These are phyloP conservation scores for Petunia secreta DNA, from an alignment of 257 asterid genomes.

Conservation along the genomic window DNA sequence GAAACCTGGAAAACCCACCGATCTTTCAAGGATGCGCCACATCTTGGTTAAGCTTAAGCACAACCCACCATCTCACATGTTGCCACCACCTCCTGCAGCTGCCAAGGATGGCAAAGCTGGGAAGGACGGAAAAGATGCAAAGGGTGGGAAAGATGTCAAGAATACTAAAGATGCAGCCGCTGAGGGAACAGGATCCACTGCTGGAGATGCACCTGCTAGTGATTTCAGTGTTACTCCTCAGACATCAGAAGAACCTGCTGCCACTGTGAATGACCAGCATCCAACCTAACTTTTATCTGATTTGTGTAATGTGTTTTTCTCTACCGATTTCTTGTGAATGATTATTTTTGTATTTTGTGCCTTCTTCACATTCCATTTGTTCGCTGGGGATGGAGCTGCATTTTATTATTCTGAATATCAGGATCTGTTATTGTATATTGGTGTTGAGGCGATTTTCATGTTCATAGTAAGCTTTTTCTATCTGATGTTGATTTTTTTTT, in stretches of 20 bases:
- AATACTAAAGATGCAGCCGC: conserved; percentile 46
- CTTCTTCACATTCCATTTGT: neutral
- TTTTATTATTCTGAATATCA: neutral
- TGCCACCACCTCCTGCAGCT: neutral
- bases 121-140: conserved; percentile 43
- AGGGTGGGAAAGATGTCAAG: conserved; percentile 55
- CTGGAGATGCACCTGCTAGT: conserved; percentile 40
- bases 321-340: neutral
- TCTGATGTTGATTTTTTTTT: neutral
- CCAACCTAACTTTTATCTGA: neutral
- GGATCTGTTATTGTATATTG: conserved; percentile 16
- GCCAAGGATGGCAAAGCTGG: conserved; percentile 16
- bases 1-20: conserved; percentile 68
- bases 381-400: neutral
- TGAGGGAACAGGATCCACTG: conserved; percentile 19
- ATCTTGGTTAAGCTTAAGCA: conserved; percentile 28
- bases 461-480: neutral
- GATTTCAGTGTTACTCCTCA: conserved; percentile 45
- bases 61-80: conserved; percentile 29
- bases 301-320: neutral
- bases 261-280: conserved; percentile 35
- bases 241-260: conserved; percentile 41
- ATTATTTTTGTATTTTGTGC: neutral
- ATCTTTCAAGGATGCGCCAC: conserved; percentile 32
- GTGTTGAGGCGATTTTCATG: neutral